Conservation (phyloP, 192 early-diverging fungal species). For the Podila epicladia region DNA sequence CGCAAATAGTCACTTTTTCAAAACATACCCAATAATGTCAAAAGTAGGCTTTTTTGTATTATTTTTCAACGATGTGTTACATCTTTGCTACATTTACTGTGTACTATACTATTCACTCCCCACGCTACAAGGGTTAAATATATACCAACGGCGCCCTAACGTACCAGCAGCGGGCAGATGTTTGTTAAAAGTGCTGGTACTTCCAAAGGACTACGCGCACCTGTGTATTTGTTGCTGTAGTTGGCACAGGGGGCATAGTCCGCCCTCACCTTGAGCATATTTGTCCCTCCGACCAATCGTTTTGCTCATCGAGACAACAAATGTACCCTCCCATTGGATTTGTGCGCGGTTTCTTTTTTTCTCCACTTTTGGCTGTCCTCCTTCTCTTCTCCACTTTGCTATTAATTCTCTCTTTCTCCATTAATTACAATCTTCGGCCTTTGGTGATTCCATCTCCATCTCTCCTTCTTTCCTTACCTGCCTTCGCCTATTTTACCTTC, state of each 20-base stretch:
- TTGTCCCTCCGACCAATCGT: constrained; percentile 12
- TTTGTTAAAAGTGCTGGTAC: no score
- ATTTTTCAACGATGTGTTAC: no score
- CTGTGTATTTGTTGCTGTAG: neutral
- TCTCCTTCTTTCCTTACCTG: neutral
- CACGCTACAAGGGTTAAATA: no score
- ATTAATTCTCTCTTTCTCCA: neutral
- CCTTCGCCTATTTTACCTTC: neutral
- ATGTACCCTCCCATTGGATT: neutral
- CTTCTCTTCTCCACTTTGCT: neutral
- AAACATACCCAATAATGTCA: no score
- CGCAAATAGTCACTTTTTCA: no score
- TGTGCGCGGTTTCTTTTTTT: neutral
- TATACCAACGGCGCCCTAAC: no score
- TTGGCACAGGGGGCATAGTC: neutral
- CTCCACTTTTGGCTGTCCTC: neutral
- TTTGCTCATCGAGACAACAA: constrained; percentile 11
- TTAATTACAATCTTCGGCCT: neutral
- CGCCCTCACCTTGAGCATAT: no score
- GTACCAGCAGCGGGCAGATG: no score
- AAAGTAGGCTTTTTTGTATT: no score
- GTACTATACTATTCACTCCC: no score
- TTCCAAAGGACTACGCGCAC: no score
- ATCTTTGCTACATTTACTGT: no score
- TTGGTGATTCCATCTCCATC: neutral